Conservation (phyloP, 2,329 filamentous ascomycete species). For the Aspergillus sp. region DNA sequence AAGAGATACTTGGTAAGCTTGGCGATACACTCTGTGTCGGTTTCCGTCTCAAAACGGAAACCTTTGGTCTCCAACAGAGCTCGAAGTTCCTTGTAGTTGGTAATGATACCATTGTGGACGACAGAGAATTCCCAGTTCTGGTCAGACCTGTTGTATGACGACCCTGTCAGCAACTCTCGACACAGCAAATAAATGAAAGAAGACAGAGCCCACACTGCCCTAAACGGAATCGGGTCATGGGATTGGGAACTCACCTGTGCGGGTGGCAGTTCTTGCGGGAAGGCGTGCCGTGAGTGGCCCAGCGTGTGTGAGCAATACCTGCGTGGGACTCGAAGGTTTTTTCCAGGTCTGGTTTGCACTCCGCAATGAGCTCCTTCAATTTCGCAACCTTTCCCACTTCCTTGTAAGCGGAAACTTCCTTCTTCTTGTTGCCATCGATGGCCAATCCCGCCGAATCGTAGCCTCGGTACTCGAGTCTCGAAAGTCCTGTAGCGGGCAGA, state of each 20-base stretch:
- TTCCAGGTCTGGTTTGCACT: slow-evolving; percentile 71
- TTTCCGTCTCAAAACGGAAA: slow-evolving; percentile 98
- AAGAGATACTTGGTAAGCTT: slow-evolving; percentile 98
- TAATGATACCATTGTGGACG: slow-evolving; percentile 99
- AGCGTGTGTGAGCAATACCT: slow-evolving; percentile 97
- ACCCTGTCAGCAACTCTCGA: neutral
- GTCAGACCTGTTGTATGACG: slow-evolving; percentile 60
- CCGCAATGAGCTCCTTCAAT: slow-evolving; percentile 84
- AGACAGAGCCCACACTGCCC: no score
- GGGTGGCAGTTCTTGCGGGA: slow-evolving; percentile 96
- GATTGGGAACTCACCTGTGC: slow-evolving; percentile 61
- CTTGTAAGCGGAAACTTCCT: slow-evolving; percentile 95
- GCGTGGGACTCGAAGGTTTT: slow-evolving; percentile 97
- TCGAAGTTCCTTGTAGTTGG: slow-evolving; percentile 99
- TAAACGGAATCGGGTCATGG: no score
- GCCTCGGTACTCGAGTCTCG: slow-evolving; percentile 93
- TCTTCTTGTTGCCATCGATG: slow-evolving; percentile 96
- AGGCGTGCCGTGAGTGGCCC: slow-evolving; percentile 94
- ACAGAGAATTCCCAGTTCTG: slow-evolving; percentile 91
- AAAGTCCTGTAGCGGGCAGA: slow-evolving; percentile 56
- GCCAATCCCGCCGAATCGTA: slow-evolving; percentile 97
- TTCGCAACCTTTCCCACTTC: slow-evolving; percentile 99
- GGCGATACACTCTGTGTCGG: slow-evolving; percentile 97
- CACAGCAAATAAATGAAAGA: no score
- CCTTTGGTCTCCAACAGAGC: slow-evolving; percentile 87